Conservation (phyloP, 257 asterid genomes). For the Sherardia arvensis region DNA sequence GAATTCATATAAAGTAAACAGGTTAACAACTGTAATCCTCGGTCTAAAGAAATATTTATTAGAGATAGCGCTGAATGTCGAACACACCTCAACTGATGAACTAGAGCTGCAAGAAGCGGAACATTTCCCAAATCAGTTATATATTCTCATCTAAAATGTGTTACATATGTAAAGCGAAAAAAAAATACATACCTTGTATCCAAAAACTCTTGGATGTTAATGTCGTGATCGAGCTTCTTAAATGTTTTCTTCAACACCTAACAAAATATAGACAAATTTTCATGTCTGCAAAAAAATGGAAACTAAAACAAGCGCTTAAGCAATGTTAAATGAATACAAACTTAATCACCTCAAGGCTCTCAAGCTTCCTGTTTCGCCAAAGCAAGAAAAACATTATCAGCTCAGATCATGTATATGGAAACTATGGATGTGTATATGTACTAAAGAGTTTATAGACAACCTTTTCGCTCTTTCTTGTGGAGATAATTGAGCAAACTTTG, state of each 20-base stretch:
- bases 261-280: conserved; percentile 10
- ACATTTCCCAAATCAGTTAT: conserved; percentile 1
- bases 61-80: conserved; percentile 3
- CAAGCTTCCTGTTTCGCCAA: conserved; percentile 62
- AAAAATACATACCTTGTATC: conserved; percentile 44
- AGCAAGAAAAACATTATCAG: conserved; percentile 10
- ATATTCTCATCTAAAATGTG: background rate
- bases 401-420: no score
- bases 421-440: conserved; percentile 10
- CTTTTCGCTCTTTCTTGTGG: conserved; percentile 83
- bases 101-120: conserved; percentile 43
- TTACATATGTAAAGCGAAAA: background rate
- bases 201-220: conserved; percentile 70
- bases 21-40: background rate
- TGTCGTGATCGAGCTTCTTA: conserved; percentile 79
- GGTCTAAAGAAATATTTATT: background rate
- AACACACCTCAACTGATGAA: conserved; percentile 54
- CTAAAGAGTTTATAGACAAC: conserved; percentile 19
- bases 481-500: conserved; percentile 71
- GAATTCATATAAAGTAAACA: conserved; percentile 8
- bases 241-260: conserved; percentile 75
- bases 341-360: conserved; percentile 74
- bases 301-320: conserved; percentile 2
- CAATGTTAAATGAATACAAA: conserved; percentile 11
- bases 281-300: conserved; percentile 3